These are phyloP conservation scores for Xylariaceae sp. DNA, from an alignment of 2,329 filamentous ascomycete genomes.

Conservation along the genomic window DNA sequence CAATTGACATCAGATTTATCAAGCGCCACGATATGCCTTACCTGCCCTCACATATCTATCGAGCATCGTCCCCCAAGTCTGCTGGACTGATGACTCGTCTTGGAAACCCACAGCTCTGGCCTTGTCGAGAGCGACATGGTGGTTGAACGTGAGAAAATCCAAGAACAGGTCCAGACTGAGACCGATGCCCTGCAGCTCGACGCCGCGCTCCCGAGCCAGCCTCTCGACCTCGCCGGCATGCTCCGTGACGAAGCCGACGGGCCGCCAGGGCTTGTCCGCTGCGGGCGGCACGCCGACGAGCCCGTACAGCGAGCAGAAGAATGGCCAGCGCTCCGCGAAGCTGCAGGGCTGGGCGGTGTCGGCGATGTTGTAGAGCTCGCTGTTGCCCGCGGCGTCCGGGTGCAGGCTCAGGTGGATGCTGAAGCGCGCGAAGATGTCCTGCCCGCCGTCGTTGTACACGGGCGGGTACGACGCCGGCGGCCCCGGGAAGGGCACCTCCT, in stretches of 20 bases:
- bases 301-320: conserved; percentile 2
- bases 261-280: neutral
- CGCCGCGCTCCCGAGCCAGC: neutral
- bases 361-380: neutral
- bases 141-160: neutral
- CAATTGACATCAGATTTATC: neutral
- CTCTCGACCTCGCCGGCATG: conserved; percentile 12
- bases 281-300: conserved; percentile 1
- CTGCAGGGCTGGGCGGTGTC: neutral
- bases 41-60: neutral
- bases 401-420: conserved; percentile 3
- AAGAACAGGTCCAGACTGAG: neutral
- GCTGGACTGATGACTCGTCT: neutral
- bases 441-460: conserved; percentile 1
- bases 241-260: neutral
- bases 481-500: neutral
- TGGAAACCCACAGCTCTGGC: neutral
- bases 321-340: conserved; percentile 3
- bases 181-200: conserved; percentile 1
- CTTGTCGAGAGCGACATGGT: neutral
- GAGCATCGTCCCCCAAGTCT: neutral
- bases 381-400: neutral
- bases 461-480: neutral
- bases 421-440: conserved; percentile 3
- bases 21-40: neutral